Conservation (phyloP, 148 eudicot genomes). For the Bassia scoparia region DNA sequence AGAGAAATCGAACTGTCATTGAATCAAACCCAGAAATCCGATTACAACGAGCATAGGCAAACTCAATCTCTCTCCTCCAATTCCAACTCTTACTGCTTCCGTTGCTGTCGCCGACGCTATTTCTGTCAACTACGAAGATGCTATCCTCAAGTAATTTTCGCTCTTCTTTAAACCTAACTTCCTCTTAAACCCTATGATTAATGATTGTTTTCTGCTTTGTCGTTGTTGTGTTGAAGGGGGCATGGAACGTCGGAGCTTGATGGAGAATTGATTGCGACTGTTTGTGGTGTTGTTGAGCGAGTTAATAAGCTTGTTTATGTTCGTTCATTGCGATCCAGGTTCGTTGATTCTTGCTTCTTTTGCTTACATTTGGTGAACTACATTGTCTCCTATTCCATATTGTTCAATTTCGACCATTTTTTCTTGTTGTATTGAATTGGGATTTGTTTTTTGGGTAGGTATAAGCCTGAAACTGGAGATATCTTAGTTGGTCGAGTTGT, state of each 20-base stretch:
- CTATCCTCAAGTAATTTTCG: conserved; percentile 70
- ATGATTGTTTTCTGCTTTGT: neutral
- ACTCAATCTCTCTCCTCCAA: conserved; percentile 52
- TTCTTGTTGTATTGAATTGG: conserved; percentile 5
- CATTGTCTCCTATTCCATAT: neutral
- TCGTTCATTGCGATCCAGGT: conserved; percentile 84
- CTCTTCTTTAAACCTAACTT: too few species aligned
- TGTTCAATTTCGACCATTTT: neutral
- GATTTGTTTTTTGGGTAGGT: conserved; percentile 41
- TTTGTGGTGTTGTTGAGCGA: conserved; percentile 87
- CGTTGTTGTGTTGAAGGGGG: conserved; percentile 46
- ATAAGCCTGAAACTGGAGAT: conserved; percentile 93
- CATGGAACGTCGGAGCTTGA: conserved; percentile 78
- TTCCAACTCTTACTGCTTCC: conserved; percentile 46
- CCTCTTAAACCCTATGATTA: conserved; percentile 3
- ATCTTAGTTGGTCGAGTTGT: conserved; percentile 80
- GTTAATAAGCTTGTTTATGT: conserved; percentile 79
- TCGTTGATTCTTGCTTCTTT: neutral
- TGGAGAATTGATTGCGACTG: conserved; percentile 64
- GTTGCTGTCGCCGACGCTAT: conserved; percentile 76
- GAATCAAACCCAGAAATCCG: conserved; percentile 78
- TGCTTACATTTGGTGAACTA: neutral
- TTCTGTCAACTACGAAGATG: conserved; percentile 62
- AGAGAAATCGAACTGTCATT: conserved; percentile 52
- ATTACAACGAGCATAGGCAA: conserved; percentile 57